Evolutionary conservation across 2,329 filamentous ascomycete species (phyloP).

Genomic region (Sclerotinia glacialis): DNA sequence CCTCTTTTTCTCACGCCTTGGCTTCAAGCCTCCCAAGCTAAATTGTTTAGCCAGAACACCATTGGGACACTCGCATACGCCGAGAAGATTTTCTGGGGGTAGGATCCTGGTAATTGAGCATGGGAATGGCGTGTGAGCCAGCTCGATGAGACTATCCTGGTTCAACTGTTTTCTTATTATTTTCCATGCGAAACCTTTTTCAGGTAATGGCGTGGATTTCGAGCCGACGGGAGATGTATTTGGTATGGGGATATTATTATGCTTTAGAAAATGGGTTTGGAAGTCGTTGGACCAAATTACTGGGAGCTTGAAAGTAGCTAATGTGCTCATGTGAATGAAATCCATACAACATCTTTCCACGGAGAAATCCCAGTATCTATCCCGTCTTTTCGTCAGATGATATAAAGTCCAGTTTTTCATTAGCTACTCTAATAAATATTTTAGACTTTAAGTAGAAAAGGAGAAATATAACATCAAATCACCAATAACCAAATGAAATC

Average conservation of each 20-base stretch:
- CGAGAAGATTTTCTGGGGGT: constrained; percentile 1
- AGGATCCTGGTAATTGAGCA: not conserved
- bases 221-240: not conserved
- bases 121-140: not conserved
- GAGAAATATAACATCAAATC: too few species aligned
- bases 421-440: not conserved
- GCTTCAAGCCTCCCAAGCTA: constrained; percentile 3
- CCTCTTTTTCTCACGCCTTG: not conserved
- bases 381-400: constrained; percentile 14
- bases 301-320: not conserved
- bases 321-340: too few species aligned
- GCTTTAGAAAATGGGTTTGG: not conserved
- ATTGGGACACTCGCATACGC: constrained; percentile 17
- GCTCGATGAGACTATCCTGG: not conserved
- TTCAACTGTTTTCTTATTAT: not conserved
- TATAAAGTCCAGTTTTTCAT: constrained; percentile 9
- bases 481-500: not conserved
- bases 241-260: not conserved
- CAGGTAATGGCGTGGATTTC: not conserved
- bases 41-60: constrained; percentile 9
- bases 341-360: too few species aligned
- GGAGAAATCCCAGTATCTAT: not conserved
- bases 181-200: not conserved
- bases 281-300: not conserved
- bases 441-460: too few species aligned